These are phyloP conservation scores for Diaporthe sp. DNA, from an alignment of 2,329 filamentous ascomycete species.

Conservation along the genomic window DNA sequence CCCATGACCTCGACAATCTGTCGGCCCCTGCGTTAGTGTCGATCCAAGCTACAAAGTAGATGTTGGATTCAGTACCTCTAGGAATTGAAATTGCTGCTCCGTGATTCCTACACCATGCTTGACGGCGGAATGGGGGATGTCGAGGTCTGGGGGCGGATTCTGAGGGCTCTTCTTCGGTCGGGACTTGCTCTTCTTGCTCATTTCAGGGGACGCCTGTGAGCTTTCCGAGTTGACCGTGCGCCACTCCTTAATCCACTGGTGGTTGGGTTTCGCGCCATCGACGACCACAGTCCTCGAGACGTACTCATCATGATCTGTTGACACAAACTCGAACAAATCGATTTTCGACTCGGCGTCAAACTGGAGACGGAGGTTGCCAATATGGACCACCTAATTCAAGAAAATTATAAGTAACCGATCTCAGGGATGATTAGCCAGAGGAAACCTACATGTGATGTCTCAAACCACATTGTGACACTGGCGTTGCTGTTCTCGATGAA, in stretches of 20 bases:
- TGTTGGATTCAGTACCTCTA: slow-evolving; percentile 62
- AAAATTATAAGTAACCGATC: neutral
- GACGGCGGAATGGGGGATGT: slow-evolving; percentile 68
- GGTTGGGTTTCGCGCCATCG: slow-evolving; percentile 69
- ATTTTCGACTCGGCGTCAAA: slow-evolving; percentile 85
- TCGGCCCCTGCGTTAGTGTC: slow-evolving; percentile 40
- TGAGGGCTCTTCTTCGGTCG: slow-evolving; percentile 69
- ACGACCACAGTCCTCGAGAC: slow-evolving; percentile 76
- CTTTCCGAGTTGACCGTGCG: slow-evolving; percentile 67
- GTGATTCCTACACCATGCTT: slow-evolving; percentile 69
- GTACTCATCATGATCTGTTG: slow-evolving; percentile 83
- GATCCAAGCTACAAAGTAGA: neutral
- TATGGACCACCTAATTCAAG: slow-evolving; percentile 30
- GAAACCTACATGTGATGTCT: slow-evolving; percentile 80
- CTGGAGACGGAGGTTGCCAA: slow-evolving; percentile 80
- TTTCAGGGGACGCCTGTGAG: slow-evolving; percentile 70
- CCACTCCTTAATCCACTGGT: slow-evolving; percentile 76
- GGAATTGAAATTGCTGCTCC: slow-evolving; percentile 70
- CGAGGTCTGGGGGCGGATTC: slow-evolving; percentile 68
- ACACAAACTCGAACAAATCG: slow-evolving; percentile 85
- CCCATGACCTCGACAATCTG: slow-evolving; percentile 74
- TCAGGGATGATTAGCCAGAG: neutral
- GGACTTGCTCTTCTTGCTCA: slow-evolving; percentile 73
- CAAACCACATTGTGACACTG: slow-evolving; percentile 90
- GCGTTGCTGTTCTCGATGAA: slow-evolving; percentile 81